Conservation (phyloP, 345 rosid species). For the Bruguiera parviflora region DNA sequence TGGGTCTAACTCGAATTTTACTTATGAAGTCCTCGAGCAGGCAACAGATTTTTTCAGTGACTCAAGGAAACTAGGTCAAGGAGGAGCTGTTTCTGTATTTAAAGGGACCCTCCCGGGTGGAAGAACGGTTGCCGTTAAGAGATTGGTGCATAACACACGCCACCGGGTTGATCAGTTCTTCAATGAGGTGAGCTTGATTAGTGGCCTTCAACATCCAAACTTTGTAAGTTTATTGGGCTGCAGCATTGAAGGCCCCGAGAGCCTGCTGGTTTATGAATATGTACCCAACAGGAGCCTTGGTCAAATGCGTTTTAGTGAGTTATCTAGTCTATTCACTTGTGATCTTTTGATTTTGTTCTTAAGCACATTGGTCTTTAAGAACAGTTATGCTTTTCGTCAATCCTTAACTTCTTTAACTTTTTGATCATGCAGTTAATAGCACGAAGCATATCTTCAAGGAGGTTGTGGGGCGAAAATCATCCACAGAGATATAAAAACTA, state of each 20-base stretch:
- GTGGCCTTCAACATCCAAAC: conserved; percentile 59
- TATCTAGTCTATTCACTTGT: not conserved
- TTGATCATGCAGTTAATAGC: conserved; percentile 40
- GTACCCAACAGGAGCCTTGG: conserved; percentile 72
- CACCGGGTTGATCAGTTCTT: conserved; percentile 86
- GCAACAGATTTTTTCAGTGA: conserved; percentile 60
- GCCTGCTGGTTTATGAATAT: conserved; percentile 81
- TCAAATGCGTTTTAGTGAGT: conserved; percentile 64
- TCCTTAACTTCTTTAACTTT: not conserved
- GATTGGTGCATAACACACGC: conserved; percentile 51
- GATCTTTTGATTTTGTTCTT: not conserved
- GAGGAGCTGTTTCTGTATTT: conserved; percentile 78
- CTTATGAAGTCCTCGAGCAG: conserved; percentile 63
- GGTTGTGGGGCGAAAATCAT: conserved; percentile 58
- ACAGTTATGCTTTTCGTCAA: not conserved
- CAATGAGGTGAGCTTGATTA: conserved; percentile 72
- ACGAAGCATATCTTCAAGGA: conserved; percentile 54
- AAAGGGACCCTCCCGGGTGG: conserved; percentile 74
- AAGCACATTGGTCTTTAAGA: not conserved
- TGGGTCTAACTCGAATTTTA: conserved; percentile 37
- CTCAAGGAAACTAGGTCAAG: conserved; percentile 70
- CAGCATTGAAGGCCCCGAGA: conserved; percentile 82
- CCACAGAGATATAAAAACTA: conserved; percentile 79
- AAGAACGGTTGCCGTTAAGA: conserved; percentile 62
- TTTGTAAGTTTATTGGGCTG: conserved; percentile 74